Evolutionary conservation across 495 filamentous ascomycete genomes (phyloP), one percentile per base, ranked within the genome.

Genomic region (Penicillium verhagenii): DNA sequence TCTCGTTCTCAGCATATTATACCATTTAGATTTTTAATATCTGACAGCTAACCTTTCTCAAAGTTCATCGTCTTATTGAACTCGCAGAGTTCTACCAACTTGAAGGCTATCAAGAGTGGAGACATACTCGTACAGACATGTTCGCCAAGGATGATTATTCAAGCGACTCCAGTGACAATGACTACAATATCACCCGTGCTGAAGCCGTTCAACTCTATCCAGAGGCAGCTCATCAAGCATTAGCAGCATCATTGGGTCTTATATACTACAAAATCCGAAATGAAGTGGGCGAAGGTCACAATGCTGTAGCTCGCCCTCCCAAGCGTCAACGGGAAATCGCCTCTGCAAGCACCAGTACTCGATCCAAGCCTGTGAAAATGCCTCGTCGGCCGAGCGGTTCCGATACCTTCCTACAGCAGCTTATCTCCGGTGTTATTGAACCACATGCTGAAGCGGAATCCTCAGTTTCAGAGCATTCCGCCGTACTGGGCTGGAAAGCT

Each of bases 251-350:
- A 3, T 46, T 74, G 10, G 73, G 73, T 24, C 56, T 76, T 19
- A 66, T 73, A 3, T 76, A 74, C 51, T 72, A 72, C 52, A 74
- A 74, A 56, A 76, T 76, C 33, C 71, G 71, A 8, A 76, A 76
- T 33, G 70, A 74, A 48, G 68, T 72, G 5, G 71, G 73, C 1
- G 73, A 74, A 26, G 67, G 65, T 2, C 67, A 62, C 1, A 60
- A 63, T 40, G 52, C 61, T 4, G 49, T 51, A 13, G 63, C 52
- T 18, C 66, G 71, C 20, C 65, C 72, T 10, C 64, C 66, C 2
- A 76, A 76, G 57, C 65, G 71, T 26, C 68, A 70, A 37, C 71
- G 67, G 20, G 73, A 74, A 1, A 53, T 67, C n/a, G 62, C 60
- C 25, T 72, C 69, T 1, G 58, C 60, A 4, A 57, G 57, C 14